Conservation (phyloP, 1,139 yeast species). For the Magnusiomyces magnusii region DNA sequence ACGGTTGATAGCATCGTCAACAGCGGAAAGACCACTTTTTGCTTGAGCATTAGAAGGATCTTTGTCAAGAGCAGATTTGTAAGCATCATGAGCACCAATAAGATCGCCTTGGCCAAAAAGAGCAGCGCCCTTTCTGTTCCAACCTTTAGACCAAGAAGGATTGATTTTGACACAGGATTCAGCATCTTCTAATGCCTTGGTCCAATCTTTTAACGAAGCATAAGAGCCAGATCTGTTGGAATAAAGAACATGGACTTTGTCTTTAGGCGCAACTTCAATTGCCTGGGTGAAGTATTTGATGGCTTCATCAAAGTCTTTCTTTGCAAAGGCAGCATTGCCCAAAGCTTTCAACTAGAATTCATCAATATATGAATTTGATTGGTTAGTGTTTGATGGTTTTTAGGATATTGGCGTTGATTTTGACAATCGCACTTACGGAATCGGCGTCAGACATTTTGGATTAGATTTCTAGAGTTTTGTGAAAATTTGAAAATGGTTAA, state of each 20-base stretch:
- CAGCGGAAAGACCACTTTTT: conserved; percentile 66
- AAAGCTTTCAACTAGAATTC: conserved; percentile 35
- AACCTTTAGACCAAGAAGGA: conserved; percentile 89
- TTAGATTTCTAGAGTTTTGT: neutral
- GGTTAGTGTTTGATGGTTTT: neutral
- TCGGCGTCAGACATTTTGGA: conserved; percentile 24
- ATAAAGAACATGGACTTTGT: conserved; percentile 82
- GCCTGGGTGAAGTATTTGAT: conserved; percentile 78
- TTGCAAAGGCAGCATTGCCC: conserved; percentile 89
- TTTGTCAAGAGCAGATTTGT: conserved; percentile 72
- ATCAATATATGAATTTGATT: neutral
- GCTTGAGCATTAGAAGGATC: conserved; percentile 86
- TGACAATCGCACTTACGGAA: conserved; percentile 14
- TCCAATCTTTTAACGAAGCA: conserved; percentile 69
- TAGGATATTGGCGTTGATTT: neutral
- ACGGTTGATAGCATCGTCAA: conserved; percentile 46
- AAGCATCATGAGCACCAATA: conserved; percentile 49
- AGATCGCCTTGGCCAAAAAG: conserved; percentile 74
- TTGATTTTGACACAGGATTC: conserved; percentile 71
- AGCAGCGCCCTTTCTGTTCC: conserved; percentile 91
- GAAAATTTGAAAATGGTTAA: neutral
- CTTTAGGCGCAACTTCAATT: conserved; percentile 60
- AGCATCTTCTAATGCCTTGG: conserved; percentile 75
- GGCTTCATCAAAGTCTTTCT: conserved; percentile 76
- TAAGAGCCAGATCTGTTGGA: conserved; percentile 94